phyloP scores from a whole-genome alignment of 495 filamentous ascomycete species.

The Massariosphaeria phaeospora region DNA sequence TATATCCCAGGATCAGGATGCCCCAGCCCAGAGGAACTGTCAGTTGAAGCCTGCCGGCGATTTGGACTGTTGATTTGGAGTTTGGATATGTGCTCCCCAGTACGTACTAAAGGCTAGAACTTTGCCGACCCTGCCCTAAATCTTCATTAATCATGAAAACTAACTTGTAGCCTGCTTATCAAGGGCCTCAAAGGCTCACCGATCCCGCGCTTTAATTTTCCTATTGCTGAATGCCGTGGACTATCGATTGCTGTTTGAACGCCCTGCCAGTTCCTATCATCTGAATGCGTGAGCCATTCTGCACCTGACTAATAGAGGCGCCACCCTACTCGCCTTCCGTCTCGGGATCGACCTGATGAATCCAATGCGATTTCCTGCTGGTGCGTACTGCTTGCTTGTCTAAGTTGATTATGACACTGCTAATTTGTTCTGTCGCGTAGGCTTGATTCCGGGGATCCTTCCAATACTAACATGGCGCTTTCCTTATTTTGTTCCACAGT shows the following conservation, averaged over 20 bases:
- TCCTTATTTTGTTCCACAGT: slow-evolving; percentile 17
- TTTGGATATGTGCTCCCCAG: slow-evolving; percentile 18
- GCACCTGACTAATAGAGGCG: no score
- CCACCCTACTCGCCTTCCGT: not conserved
- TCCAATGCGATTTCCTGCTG: not conserved
- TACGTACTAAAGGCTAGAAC: slow-evolving; percentile 29
- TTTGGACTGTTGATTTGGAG: not conserved
- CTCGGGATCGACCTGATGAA: not conserved
- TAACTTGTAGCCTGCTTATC: slow-evolving; percentile 27
- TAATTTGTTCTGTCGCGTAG: not conserved
- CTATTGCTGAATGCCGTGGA: slow-evolving; percentile 7
- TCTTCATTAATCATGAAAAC: slow-evolving; percentile 23
- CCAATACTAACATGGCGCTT: slow-evolving; percentile 27
- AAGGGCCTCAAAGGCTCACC: slow-evolving; percentile 7
- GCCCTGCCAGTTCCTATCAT: no score
- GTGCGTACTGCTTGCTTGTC: not conserved
- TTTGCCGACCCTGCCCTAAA: slow-evolving; percentile 13
- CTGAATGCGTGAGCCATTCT: no score
- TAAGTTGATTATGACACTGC: not conserved
- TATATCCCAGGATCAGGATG: not conserved
- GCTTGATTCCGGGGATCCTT: not conserved
- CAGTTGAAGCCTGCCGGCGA: not conserved
- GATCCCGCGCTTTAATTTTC: slow-evolving; percentile 12
- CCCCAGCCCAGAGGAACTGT: not conserved
- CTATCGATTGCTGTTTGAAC: no score